Evolutionary conservation across 108 stramenopile species (phyloP).

Genomic region (Skeletonema menzelii): DNA sequence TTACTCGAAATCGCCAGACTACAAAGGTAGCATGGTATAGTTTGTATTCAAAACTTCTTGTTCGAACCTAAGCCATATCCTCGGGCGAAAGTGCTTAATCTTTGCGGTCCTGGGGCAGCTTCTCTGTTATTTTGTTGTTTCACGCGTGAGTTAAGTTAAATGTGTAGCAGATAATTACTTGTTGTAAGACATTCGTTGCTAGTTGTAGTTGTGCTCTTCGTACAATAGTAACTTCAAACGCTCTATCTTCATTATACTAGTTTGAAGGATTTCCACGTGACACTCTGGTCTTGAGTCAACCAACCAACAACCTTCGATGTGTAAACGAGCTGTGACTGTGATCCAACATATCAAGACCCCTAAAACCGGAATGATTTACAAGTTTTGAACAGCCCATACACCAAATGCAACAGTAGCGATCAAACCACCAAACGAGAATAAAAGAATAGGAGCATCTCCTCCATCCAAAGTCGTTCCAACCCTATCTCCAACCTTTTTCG

Average conservation of each 20-base stretch:
- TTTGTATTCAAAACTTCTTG: background rate
- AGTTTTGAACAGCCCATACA: conserved; percentile 86
- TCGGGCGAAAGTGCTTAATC: background rate
- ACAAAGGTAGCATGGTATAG: conserved; percentile 7
- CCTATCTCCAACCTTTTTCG: conserved; percentile 95
- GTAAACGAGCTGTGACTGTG: background rate
- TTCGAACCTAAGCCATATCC: background rate
- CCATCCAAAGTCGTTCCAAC: conserved; percentile 96
- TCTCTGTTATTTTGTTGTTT: background rate
- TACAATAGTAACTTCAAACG: background rate
- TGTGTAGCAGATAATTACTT: background rate
- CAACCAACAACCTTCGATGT: no score
- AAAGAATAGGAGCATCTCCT: conserved; percentile 93
- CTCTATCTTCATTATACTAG: background rate
- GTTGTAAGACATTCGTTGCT: background rate
- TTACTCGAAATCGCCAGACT: conserved; percentile 17
- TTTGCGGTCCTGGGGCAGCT: no score
- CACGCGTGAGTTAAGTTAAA: background rate
- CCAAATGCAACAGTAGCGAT: conserved; percentile 88
- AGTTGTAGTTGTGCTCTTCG: background rate
- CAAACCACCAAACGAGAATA: conserved; percentile 93
- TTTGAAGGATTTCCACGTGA: background rate
- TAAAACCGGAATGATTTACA: conserved; percentile 49
- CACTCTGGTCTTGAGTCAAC: no score
- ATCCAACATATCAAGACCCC: background rate